Percentiles rank a stretch among this genome's conserved stretches.
These are phyloP conservation scores for Magnaporthales sp. DNA, from an alignment of 2,329 filamentous ascomycete genomes.

Conservation along the genomic window DNA sequence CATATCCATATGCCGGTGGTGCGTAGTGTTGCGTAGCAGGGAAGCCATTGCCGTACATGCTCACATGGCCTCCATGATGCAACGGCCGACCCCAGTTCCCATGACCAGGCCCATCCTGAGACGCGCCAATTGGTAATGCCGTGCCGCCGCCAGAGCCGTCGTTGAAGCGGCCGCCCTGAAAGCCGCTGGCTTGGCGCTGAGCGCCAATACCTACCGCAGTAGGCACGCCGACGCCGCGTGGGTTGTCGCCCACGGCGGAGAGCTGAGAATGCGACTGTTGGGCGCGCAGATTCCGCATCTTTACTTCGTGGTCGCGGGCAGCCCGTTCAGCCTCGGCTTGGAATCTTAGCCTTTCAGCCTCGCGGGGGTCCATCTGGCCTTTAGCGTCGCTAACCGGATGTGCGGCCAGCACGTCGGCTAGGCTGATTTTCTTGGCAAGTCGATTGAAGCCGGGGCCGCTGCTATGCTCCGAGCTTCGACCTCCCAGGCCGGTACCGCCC, in stretches of 20 bases:
- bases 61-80: not conserved
- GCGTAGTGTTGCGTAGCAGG: not conserved
- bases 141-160: slow-evolving; percentile 36
- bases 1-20: not conserved
- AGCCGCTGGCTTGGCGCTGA: slow-evolving; percentile 25
- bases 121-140: not conserved
- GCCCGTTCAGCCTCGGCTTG: slow-evolving; percentile 31
- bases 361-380: slow-evolving; percentile 25
- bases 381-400: slow-evolving; percentile 28
- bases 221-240: slow-evolving; percentile 18
- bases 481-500: slow-evolving; percentile 8
- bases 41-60: not conserved
- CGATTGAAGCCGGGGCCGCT: slow-evolving; percentile 15
- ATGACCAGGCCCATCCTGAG: slow-evolving; percentile 7
- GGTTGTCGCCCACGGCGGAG: slow-evolving; percentile 15
- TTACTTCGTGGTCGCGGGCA: slow-evolving; percentile 34
- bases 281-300: slow-evolving; percentile 36
- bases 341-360: slow-evolving; percentile 30
- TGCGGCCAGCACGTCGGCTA: slow-evolving; percentile 49
- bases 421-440: slow-evolving; percentile 36
- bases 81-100: slow-evolving; percentile 5
- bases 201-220: slow-evolving; percentile 10
- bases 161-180: slow-evolving; percentile 44
- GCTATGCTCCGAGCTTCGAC: slow-evolving; percentile 15
- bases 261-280: slow-evolving; percentile 34